Evolutionary conservation across 805 yeast species (phyloP).

Genomic region (Starmerella stellata): DNA sequence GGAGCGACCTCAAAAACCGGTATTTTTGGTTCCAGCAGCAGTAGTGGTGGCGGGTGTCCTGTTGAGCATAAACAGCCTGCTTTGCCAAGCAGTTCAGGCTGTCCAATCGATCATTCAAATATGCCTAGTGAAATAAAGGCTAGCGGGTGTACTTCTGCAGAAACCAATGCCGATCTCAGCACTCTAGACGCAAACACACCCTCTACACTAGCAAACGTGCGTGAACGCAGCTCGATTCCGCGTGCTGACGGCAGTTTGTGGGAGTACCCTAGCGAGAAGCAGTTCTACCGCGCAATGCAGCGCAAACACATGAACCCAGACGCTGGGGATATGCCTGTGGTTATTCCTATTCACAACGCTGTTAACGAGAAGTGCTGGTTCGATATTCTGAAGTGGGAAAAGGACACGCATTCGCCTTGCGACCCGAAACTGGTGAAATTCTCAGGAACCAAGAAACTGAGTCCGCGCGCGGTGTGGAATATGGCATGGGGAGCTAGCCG

Average conservation of each 20-base stretch:
- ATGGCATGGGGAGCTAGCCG: conserved; percentile 45
- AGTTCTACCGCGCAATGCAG: conserved; percentile 84
- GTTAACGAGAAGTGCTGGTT: conserved; percentile 89
- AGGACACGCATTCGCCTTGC: conserved; percentile 27
- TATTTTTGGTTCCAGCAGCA: no score
- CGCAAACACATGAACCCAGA: conserved; percentile 77
- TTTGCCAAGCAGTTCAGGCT: no score
- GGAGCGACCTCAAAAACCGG: no score
- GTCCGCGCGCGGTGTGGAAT: conserved; percentile 72
- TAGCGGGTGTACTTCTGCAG: no score
- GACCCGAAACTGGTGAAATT: conserved; percentile 72
- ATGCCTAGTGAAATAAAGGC: no score
- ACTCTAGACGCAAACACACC: no score
- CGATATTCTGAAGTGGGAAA: conserved; percentile 70
- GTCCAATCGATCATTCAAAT: no score
- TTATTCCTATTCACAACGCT: conserved; percentile 84
- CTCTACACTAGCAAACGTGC: no score
- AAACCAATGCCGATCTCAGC: no score
- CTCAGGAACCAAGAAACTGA: conserved; percentile 65
- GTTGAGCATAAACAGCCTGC: no score
- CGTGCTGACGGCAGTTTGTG: conserved; percentile 54
- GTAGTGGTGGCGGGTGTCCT: no score
- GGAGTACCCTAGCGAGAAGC: conserved; percentile 92
- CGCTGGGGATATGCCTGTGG: conserved; percentile 66
- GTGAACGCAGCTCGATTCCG: conserved; percentile 71